Percentiles rank a stretch among this genome's conserved stretches.
Conservation (phyloP, 805 yeast genomes). For the Huiozyma naganishii region DNA sequence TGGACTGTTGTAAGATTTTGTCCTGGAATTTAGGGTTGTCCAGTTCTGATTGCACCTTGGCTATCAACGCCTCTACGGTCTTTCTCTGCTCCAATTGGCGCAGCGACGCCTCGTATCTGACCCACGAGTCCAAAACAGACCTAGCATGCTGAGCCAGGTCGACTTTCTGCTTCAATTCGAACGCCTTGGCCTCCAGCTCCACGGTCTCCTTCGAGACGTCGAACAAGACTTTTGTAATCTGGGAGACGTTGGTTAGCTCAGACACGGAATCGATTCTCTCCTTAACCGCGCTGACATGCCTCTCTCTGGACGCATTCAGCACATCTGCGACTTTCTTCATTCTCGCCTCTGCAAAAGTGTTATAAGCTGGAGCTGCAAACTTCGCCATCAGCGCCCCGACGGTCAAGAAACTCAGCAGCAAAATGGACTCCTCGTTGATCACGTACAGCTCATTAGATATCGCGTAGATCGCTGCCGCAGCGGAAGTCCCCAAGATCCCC, state of each 20-base stretch:
- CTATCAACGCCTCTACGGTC: slow-evolving; percentile 73
- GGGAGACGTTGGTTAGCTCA: slow-evolving; percentile 83
- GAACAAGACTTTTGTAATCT: slow-evolving; percentile 83
- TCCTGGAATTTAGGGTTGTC: slow-evolving; percentile 88
- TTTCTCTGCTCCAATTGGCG: slow-evolving; percentile 94
- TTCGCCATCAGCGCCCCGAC: slow-evolving; percentile 70
- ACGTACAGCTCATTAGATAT: slow-evolving; percentile 88
- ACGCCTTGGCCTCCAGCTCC: slow-evolving; percentile 85
- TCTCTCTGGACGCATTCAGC: slow-evolving; percentile 77
- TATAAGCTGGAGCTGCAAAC: slow-evolving; percentile 87
- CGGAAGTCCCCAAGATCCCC: slow-evolving; percentile 86
- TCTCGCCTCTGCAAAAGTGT: slow-evolving; percentile 86
- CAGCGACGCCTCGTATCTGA: slow-evolving; percentile 91
- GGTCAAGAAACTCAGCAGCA: slow-evolving; percentile 70
- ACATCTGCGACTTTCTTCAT: slow-evolving; percentile 69
- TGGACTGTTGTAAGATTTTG: slow-evolving; percentile 78
- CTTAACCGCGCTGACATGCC: slow-evolving; percentile 88
- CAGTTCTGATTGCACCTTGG: slow-evolving; percentile 80
- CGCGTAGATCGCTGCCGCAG: slow-evolving; percentile 91
- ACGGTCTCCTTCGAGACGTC: slow-evolving; percentile 96
- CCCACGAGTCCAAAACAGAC: slow-evolving; percentile 96
- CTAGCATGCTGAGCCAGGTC: slow-evolving; percentile 85
- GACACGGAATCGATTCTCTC: slow-evolving; percentile 82
- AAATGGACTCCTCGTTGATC: slow-evolving; percentile 85
- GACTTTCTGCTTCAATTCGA: slow-evolving; percentile 85